Evolutionary conservation across 192 early-diverging fungal genomes (phyloP), one percentile per base, ranked within the genome.

Genomic region (Coemansia sp.): DNA sequence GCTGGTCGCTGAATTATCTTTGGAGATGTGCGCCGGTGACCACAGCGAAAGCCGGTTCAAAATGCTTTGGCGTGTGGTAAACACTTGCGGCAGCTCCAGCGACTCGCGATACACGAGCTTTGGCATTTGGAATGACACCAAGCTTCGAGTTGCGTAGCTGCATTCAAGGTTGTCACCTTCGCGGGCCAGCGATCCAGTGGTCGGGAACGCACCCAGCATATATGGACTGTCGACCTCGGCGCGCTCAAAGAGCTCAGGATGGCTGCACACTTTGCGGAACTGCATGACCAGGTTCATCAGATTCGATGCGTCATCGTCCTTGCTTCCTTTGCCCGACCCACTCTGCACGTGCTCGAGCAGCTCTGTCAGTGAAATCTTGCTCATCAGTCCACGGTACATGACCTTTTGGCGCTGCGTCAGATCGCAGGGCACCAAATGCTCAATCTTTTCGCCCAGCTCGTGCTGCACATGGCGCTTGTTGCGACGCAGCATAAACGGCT

Each of bases 241-340:
- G 20, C 90, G 89, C 54, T 92, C 89, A 76, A 92, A 92, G 12
- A 92, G 81, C 58, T 93, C 93, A 16, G 94, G 94, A 67, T 95
- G 94, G 76, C 93, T 92, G 81, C 92, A 94, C 53, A 90, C 85
- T 61, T 95, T 95, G 70, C 93, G 86, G 49, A 95, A 68, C 74
- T 95, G 94, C 94, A 95, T 95, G 4, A 91, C 94, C 78, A 99
- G 92, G 74, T 99, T 99, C 50, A 95, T 80, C 22, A 98, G 83
- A 9, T 94, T 85, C 24, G 92, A 97, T 64, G 94, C 95, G 62
- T 87, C 90, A 64, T 92, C 90, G 20, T 88, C 84, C 64, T 93
- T 93, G 38, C 86, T 85, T 13, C 87, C 93, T 74, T 98, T 99
- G 19, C 97, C 90, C 13, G 95, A 74, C 22, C 85, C 77, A 14